These are phyloP conservation scores for Penicillium sp. DNA, from an alignment of 2,329 filamentous ascomycete genomes.

Conservation along the genomic window DNA sequence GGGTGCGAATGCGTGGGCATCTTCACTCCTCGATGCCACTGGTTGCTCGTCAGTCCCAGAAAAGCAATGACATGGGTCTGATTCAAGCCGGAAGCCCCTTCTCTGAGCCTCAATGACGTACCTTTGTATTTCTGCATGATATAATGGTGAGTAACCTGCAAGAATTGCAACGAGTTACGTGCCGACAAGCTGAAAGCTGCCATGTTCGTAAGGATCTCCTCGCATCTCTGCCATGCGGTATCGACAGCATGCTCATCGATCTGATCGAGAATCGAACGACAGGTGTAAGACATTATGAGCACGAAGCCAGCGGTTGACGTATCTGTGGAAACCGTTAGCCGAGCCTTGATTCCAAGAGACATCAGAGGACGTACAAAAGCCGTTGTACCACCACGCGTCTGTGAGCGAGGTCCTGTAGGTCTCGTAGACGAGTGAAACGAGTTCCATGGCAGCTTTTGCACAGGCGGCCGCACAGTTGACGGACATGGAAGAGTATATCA, in stretches of 20 bases:
- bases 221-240: slow-evolving; percentile 34
- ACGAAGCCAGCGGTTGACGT: slow-evolving; percentile 39
- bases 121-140: slow-evolving; percentile 26
- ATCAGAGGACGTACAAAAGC: slow-evolving; percentile 38
- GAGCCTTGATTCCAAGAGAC: not conserved
- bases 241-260: slow-evolving; percentile 25
- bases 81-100: too few relatives aligned
- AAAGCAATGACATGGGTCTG: not conserved
- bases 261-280: slow-evolving; percentile 26
- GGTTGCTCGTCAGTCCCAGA: slow-evolving; percentile 5
- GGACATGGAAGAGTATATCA: slow-evolving; percentile 33
- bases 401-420: slow-evolving; percentile 33
- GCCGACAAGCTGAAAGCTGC: slow-evolving; percentile 35
- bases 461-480: slow-evolving; percentile 39
- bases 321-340: slow-evolving; percentile 21
- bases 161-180: slow-evolving; percentile 36
- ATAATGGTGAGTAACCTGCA: slow-evolving; percentile 31
- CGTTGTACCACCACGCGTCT: slow-evolving; percentile 47
- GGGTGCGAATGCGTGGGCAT: not conserved
- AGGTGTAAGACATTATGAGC: slow-evolving; percentile 36
- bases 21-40: slow-evolving; percentile 15
- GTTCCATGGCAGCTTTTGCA: slow-evolving; percentile 35
- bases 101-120: not conserved
- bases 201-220: slow-evolving; percentile 34
- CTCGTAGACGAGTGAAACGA: slow-evolving; percentile 36